Evolutionary conservation across 768 basidiomycete species (phyloP).

Genomic region (Udeniomyces megalosporus): DNA sequence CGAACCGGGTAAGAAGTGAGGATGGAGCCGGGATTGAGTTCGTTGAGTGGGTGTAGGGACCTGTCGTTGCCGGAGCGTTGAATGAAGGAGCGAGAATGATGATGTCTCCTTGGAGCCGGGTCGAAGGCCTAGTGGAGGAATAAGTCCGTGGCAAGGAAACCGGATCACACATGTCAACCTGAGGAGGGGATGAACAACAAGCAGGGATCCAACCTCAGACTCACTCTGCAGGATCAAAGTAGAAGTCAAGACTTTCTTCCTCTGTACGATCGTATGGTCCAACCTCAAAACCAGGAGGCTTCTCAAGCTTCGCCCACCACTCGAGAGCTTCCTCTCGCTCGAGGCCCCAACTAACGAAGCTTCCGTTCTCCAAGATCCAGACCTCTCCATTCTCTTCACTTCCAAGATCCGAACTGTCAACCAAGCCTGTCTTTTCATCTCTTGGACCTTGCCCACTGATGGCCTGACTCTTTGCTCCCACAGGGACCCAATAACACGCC

Average conservation of each 20-base stretch:
- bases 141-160: neutral
- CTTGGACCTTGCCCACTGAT: neutral
- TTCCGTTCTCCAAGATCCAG: constrained; percentile 11
- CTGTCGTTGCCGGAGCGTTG: too few relatives aligned
- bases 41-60: neutral
- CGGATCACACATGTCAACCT: neutral
- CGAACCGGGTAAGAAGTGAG: constrained; percentile 2
- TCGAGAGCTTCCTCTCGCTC: neutral
- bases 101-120: constrained; percentile 9
- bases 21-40: neutral
- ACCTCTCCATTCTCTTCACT: constrained; percentile 2
- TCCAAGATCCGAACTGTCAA: neutral
- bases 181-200: neutral
- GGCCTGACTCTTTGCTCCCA: neutral
- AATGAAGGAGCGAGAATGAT: neutral
- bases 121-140: neutral
- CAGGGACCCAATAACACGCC: constrained; percentile 3
- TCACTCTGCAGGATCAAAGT: constrained; percentile 7
- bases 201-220: neutral
- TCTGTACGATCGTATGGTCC: neutral
- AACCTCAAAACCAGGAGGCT: constrained; percentile 6
- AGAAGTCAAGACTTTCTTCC: constrained; percentile 7
- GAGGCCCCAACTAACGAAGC: constrained; percentile 9
- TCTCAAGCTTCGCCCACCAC: constrained; percentile 1
- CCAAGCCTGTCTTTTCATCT: neutral